Percentiles rank a stretch among this genome's conserved stretches.
Evolutionary conservation across 2,329 filamentous ascomycete species (phyloP).

Genomic region (Fusarium sp.): DNA sequence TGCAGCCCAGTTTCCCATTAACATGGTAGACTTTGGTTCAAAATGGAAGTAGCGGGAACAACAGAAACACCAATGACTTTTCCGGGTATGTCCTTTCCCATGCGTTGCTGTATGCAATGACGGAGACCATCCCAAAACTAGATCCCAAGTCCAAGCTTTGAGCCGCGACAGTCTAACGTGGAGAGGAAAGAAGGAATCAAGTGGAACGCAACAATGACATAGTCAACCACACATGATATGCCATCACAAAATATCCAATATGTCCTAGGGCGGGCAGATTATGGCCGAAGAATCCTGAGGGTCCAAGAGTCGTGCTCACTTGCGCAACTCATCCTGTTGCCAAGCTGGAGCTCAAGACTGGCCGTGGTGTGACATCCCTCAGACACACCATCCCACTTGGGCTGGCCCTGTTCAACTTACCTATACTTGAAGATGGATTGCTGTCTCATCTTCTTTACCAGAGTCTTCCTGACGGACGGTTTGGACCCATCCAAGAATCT

Average conservation of each 20-base stretch:
- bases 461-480: not conserved
- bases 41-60: not conserved
- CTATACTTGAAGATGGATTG: not conserved
- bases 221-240: not conserved
- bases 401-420: not conserved
- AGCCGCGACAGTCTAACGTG: not conserved
- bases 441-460: conserved; percentile 9
- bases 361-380: not conserved
- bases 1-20: not conserved
- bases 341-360: not conserved
- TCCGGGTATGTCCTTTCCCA: not conserved
- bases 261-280: not conserved
- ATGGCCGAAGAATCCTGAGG: not conserved
- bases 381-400: conserved; percentile 6
- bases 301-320: not conserved
- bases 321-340: not conserved
- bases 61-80: not conserved
- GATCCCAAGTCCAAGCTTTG: not conserved
- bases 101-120: not conserved
- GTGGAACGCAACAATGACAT: not conserved
- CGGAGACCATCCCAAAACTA: not conserved
- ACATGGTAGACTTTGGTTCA: not conserved
- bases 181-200: not conserved
- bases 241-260: not conserved
- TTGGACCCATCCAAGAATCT: conserved; percentile 26